phyloP scores from a whole-genome alignment of 768 basidiomycete genomes.

The Favolaschia claudopus region DNA sequence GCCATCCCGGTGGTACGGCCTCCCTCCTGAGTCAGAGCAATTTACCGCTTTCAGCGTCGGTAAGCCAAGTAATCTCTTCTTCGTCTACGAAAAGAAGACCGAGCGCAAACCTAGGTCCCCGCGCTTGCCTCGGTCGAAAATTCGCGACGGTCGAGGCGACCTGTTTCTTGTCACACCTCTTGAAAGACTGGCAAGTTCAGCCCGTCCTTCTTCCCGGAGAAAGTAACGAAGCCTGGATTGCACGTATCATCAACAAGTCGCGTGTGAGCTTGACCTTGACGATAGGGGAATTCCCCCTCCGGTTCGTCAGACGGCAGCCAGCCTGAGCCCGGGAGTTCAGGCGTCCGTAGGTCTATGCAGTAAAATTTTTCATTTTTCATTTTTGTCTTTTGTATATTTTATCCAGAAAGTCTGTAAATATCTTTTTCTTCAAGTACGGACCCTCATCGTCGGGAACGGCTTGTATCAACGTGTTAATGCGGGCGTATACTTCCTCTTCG shows the following conservation, averaged over 20 bases:
- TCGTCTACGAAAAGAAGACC: not conserved
- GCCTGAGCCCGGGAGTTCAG: too few species aligned
- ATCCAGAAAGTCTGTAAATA: constrained; percentile 84
- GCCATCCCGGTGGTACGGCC: constrained; percentile 59
- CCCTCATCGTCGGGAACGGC: constrained; percentile 68
- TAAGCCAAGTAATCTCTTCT: not conserved
- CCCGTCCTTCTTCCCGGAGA: constrained; percentile 1
- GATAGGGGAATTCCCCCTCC: too few species aligned
- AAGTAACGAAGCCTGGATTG: constrained; percentile 4
- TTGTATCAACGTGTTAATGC: constrained; percentile 74
- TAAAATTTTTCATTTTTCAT: too few species aligned
- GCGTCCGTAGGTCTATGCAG: too few species aligned
- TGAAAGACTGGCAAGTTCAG: constrained; percentile 4
- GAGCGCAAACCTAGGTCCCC: not conserved
- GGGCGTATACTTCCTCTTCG: constrained; percentile 75
- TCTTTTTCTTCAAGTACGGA: constrained; percentile 59
- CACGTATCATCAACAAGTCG: not conserved
- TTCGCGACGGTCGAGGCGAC: constrained; percentile 7
- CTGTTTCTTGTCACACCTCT: not conserved
- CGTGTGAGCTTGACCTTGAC: too few species aligned
- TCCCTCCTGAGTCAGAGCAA: constrained; percentile 48
- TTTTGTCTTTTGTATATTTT: constrained; percentile 82
- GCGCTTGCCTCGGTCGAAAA: constrained; percentile 14
- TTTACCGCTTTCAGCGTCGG: constrained; percentile 59
- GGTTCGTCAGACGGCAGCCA: too few species aligned